Percentiles rank a stretch among this genome's conserved stretches.
Conservation (phyloP, 2,329 filamentous ascomycete species). For the Sclerotinia spermophila region DNA sequence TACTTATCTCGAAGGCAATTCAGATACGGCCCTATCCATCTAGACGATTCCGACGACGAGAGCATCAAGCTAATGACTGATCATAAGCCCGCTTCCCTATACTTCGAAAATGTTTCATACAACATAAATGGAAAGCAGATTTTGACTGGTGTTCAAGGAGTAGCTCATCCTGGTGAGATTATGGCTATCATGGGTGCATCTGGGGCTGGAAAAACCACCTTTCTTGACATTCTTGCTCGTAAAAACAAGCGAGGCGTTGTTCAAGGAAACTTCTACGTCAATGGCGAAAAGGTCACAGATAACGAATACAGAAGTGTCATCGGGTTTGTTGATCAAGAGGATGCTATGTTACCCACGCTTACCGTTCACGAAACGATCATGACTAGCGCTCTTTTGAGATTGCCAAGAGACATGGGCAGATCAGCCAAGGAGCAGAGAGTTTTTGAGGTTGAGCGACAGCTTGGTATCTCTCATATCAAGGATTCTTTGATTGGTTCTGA, state of each 20-base stretch:
- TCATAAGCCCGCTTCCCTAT: slow-evolving; percentile 84
- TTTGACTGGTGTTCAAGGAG: slow-evolving; percentile 72
- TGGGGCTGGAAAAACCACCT: slow-evolving; percentile 94
- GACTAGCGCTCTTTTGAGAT: slow-evolving; percentile 83
- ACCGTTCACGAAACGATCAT: slow-evolving; percentile 98
- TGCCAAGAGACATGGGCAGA: slow-evolving; percentile 88
- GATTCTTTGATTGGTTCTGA: slow-evolving; percentile 95
- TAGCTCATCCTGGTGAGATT: slow-evolving; percentile 91
- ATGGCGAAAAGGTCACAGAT: slow-evolving; percentile 84
- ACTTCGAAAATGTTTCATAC: slow-evolving; percentile 87
- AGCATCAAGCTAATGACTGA: slow-evolving; percentile 81
- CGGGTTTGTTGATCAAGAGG: slow-evolving; percentile 97
- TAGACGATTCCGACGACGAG: slow-evolving; percentile 90
- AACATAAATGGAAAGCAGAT: slow-evolving; percentile 84
- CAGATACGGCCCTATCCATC: slow-evolving; percentile 68
- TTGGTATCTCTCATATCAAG: slow-evolving; percentile 90
- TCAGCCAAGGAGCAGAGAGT: slow-evolving; percentile 87
- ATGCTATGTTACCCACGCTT: slow-evolving; percentile 91
- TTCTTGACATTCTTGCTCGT: slow-evolving; percentile 89
- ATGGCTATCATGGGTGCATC: slow-evolving; percentile 98
- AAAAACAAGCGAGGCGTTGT: slow-evolving; percentile 91
- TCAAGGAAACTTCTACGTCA: slow-evolving; percentile 82
- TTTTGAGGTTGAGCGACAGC: slow-evolving; percentile 88
- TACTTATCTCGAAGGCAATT: slow-evolving; percentile 75
- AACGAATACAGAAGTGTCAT: slow-evolving; percentile 86